Evolutionary conservation across 23 red algal genomes (phyloP).

Genomic region (Gracilariopsis chorda): DNA sequence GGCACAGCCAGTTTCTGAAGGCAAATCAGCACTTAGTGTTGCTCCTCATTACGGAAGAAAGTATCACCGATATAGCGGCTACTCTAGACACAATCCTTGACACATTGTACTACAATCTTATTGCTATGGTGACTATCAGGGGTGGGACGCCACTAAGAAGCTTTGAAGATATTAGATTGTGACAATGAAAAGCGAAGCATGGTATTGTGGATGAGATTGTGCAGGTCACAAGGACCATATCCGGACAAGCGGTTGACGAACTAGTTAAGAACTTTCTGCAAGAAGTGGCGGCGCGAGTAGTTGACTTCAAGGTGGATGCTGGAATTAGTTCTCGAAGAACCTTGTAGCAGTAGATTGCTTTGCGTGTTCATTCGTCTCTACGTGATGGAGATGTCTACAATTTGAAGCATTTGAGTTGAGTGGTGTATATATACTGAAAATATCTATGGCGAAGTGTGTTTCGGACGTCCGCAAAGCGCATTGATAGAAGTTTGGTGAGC

Average conservation of each 20-base stretch:
- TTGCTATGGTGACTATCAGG: conserved; percentile 68
- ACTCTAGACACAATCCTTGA: conserved; percentile 59
- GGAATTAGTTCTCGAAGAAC: conserved; percentile 1
- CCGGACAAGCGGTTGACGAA: not conserved
- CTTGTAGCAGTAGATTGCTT: no score
- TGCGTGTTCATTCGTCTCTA: no score
- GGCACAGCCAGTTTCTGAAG: not conserved
- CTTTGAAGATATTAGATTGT: conserved; percentile 43
- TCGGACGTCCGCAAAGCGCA: no score
- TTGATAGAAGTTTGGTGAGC: no score
- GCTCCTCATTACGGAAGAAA: conserved; percentile 67
- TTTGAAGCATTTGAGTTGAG: no score
- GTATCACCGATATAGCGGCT: conserved; percentile 44
- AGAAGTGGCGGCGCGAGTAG: conserved; percentile 35
- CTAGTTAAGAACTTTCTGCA: conserved; percentile 35
- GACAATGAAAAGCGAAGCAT: conserved; percentile 18
- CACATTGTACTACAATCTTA: not conserved
- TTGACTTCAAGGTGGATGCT: conserved; percentile 41
- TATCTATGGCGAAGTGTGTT: no score
- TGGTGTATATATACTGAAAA: no score
- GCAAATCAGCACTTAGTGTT: conserved; percentile 38
- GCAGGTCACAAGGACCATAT: conserved; percentile 15
- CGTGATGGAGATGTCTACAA: no score
- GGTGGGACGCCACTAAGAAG: conserved; percentile 51
- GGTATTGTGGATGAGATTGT: conserved; percentile 62